Base-by-base conservation (phyloP, 441 rosid genomes). In the Populus hybrid region DNA sequence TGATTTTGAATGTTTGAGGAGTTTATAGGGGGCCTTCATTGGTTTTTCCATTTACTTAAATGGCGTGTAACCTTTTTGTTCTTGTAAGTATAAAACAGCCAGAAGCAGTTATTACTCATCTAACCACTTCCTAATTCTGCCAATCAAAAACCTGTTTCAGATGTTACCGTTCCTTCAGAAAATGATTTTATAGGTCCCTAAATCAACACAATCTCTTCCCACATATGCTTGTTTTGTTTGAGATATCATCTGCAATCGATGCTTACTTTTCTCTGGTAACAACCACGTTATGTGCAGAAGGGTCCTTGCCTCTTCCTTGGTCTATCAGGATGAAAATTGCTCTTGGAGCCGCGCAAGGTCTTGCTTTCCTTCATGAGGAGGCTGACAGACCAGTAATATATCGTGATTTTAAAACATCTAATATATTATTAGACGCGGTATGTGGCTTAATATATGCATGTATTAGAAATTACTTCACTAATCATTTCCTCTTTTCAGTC, bases 251-350 rank as follows among this genome's bases (percentile, higher is more conserved):
- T 46, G 8, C 32, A 50, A 36, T 70, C n/a, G 77, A 63, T 73
- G 69, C 53, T 79, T 79, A 79, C 61, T 36, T 65, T 82, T 79
- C 65, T 79, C 74, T 83, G 83, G 83, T 77, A 82, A 82, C 82
- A 71, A 84, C 83, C 81, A 84, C 36, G 76, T 81, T 46, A 10
- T 73, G 40, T 73, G 84, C 81, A 80, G 86, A 76, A 84, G 86
- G 86, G 82, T 84, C 84, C 76, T 77, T 81, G 77, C 87, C 87
- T 74, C 87, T 84, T 74, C 83, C 84, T 2, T 84, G 84, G 87
- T 74, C 85, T 61, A 82, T 80, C 74, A 80, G 83, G 78, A 80
- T 80, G 85, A 79, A 85, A 73, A 76, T 85, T 75, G 83, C 87
- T 12, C 83, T 80, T 77, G 85, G 82, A 70, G 84, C 85, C n/a